Evolutionary conservation across 192 early-diverging fungal genomes (phyloP), one percentile per base, ranked within the genome.

Genomic region (Gamsiella multidivaricata): DNA sequence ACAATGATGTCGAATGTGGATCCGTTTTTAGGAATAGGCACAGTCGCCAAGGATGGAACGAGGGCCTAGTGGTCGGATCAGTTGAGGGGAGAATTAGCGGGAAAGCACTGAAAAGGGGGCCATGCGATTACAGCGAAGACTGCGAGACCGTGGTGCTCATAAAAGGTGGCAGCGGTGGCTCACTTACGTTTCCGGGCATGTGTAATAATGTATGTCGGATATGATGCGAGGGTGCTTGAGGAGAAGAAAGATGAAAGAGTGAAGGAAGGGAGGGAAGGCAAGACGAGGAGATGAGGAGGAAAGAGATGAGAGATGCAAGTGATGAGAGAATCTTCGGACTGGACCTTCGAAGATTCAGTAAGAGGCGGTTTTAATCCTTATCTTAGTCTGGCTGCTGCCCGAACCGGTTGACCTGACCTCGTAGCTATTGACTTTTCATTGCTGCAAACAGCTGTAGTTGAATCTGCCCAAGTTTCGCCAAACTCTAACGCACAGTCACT

Each of bases 1-100:
- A 99, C 85, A 52, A 96, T 93, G 41, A 93, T 85, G 81, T 98
- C 94, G 65, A 86, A 94, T 23, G 79, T 59, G 26, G 74, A 61
- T 50, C 64, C 69, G 23, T 55, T 17, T n/a, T 28, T 41, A 23
- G 65, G 68, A 5, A 78, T 66, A 45, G 65, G 65, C 33, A 50
- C 33, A n/a, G 65, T 58, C 3, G 74, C 74, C 65, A 78, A 41
- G 1, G 65, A 45, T 1, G 45, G 65, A 3, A 47, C 50, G 5
- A 64, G 18, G 18, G 54, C 74, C 74, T 78, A 62, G 2, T 15
- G 33, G 22, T 4, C 22, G 64, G 52, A 42, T 52, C 33, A 29
- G 20, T 14, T 52, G 39, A 60, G 18, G 8, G 25, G 11, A 42
- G 1, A 2, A 25, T 33, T 9, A 26, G 59, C n/a, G 8, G 34